Evolutionary conservation across 164 flowering plant species (phyloP).

Genomic region (Vitis cinerea): DNA sequence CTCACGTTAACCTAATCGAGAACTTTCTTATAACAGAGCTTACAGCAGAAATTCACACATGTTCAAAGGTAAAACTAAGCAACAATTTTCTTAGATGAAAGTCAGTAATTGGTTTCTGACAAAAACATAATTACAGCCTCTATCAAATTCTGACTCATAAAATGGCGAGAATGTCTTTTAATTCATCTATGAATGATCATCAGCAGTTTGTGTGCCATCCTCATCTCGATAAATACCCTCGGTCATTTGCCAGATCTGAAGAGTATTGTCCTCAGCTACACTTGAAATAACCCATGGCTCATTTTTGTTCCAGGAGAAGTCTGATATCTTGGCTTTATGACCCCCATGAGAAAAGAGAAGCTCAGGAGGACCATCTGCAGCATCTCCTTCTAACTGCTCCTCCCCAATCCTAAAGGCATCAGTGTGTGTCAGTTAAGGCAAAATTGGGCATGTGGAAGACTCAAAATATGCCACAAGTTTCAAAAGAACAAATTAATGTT

Average conservation of each 20-base stretch:
- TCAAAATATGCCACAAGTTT: too few relatives aligned
- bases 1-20: too few relatives aligned
- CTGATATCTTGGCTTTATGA: conserved; percentile 86
- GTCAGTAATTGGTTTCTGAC: neutral
- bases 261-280: conserved; percentile 87
- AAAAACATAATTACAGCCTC: neutral
- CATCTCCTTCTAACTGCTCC: conserved; percentile 85
- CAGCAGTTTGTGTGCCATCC: conserved; percentile 29
- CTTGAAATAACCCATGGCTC: conserved; percentile 89
- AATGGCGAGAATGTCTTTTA: too few relatives aligned
- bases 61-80: too few relatives aligned
- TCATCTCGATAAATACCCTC: conserved; percentile 74
- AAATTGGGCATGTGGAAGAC: neutral
- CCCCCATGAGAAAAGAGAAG: conserved; percentile 94
- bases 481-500: too few relatives aligned
- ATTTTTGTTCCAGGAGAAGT: conserved; percentile 86
- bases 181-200: conserved; percentile 8
- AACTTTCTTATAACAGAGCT: too few relatives aligned
- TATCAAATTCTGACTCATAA: neutral
- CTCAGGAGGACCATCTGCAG: conserved; percentile 95
- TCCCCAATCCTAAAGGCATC: conserved; percentile 74
- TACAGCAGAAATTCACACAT: too few relatives aligned
- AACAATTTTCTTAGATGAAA: too few relatives aligned
- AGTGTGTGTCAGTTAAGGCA: conserved; percentile 5
- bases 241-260: conserved; percentile 93